Conservation (phyloP, 352 stramenopile genomes). For the Globisporangium heterothallicum region DNA sequence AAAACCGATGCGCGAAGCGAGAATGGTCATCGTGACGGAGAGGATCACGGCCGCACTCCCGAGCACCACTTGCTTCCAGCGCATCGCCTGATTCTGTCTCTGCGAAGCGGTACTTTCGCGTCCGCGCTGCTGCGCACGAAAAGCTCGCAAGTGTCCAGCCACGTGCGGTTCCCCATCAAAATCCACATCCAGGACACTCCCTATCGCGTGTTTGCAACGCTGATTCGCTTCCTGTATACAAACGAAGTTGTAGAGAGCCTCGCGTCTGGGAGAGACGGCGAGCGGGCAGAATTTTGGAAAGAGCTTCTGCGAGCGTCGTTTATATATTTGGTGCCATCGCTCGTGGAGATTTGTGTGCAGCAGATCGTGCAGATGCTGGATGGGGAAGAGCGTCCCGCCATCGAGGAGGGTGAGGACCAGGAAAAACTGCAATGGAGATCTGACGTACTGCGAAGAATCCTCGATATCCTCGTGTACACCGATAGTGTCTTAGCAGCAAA, state of each 20-base stretch:
- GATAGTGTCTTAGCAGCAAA: slow-evolving; percentile 51
- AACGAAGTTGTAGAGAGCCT: slow-evolving; percentile 33
- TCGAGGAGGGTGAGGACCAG: background rate
- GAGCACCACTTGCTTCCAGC: slow-evolving; percentile 60
- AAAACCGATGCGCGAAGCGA: background rate
- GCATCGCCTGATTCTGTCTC: slow-evolving; percentile 65
- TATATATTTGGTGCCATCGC: slow-evolving; percentile 62
- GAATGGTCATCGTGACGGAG: background rate
- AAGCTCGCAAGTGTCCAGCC: slow-evolving; percentile 55
- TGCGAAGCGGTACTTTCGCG: slow-evolving; percentile 72
- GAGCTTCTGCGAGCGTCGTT: slow-evolving; percentile 63
- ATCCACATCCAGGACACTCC: slow-evolving; percentile 81
- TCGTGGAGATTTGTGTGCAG: slow-evolving; percentile 59
- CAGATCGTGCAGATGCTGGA: slow-evolving; percentile 28
- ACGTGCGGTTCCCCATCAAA: slow-evolving; percentile 76
- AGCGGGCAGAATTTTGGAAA: slow-evolving; percentile 54
- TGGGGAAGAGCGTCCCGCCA: background rate
- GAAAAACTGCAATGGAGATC: slow-evolving; percentile 4
- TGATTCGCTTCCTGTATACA: slow-evolving; percentile 78
- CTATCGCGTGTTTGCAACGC: slow-evolving; percentile 58
- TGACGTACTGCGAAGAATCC: slow-evolving; percentile 18
- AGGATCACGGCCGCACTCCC: background rate
- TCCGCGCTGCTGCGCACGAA: slow-evolving; percentile 56
- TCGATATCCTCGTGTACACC: slow-evolving; percentile 56
- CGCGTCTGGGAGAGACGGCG: background rate